phyloP scores from a whole-genome alignment of 2,329 filamentous ascomycete species.

The Chrysosphaeria jannelii region DNA sequence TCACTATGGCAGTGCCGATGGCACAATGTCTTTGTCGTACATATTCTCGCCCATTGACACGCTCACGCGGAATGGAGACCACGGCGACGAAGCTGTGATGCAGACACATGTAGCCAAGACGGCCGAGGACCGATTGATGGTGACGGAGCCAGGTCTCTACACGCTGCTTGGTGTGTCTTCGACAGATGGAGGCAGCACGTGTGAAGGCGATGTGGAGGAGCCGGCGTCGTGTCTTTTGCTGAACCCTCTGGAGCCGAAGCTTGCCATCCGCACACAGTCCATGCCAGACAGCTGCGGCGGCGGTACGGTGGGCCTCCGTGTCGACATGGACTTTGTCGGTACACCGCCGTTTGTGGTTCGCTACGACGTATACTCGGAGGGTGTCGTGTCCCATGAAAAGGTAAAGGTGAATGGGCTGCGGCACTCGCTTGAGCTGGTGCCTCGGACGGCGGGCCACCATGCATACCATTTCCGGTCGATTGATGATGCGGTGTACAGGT shows the following conservation, averaged over 20 bases:
- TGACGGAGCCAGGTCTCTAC: conserved; percentile 61
- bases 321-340: conserved; percentile 70
- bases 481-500: conserved; percentile 53
- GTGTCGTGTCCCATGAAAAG: conserved; percentile 20
- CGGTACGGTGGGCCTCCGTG: conserved; percentile 66
- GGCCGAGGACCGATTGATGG: conserved; percentile 29
- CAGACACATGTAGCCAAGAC: conserved; percentile 30
- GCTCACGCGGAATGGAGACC: conserved; percentile 37
- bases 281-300: conserved; percentile 89
- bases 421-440: conserved; percentile 60
- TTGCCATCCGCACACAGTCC: conserved; percentile 44
- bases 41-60: conserved; percentile 49
- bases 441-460: conserved; percentile 55
- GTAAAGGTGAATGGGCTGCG: conserved; percentile 39
- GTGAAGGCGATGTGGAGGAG: conserved; percentile 67
- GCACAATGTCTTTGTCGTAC: conserved; percentile 47
- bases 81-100: conserved; percentile 24
- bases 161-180: conserved; percentile 54
- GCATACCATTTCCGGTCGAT: conserved; percentile 62
- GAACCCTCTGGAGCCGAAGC: conserved; percentile 64
- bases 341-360: conserved; percentile 69
- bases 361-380: conserved; percentile 41
- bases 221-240: conserved; percentile 78
- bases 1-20: conserved; percentile 25
- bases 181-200: too few species aligned